Conservation (phyloP, 371 early-diverging fungal genomes). For the Mucor piriformis region DNA sequence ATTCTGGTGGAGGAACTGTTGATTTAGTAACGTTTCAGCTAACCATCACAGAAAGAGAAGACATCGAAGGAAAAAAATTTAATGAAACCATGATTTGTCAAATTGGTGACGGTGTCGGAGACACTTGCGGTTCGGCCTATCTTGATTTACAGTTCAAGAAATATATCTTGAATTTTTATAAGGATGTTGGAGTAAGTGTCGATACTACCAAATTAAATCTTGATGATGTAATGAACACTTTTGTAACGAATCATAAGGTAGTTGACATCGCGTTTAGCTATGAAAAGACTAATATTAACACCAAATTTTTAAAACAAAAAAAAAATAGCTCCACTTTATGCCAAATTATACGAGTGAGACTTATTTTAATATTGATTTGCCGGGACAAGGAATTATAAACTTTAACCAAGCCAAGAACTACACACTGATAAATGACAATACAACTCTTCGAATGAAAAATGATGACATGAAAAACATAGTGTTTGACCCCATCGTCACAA, state of each 20-base stretch:
- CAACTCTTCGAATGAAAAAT: background rate
- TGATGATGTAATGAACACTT: background rate
- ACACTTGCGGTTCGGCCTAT: conserved; percentile 52
- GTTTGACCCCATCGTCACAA: background rate
- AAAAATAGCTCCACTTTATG: no score
- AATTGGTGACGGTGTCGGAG: conserved; percentile 48
- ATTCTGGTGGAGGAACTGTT: conserved; percentile 63
- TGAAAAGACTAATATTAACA: no score
- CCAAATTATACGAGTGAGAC: no score
- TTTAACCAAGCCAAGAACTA: no score
- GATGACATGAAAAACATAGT: background rate
- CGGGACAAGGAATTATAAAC: no score
- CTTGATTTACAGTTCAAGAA: conserved; percentile 42
- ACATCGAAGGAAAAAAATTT: no score
- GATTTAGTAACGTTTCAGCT: conserved; percentile 17
- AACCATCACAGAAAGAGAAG: no score
- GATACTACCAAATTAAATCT: background rate
- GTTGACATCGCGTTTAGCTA: no score
- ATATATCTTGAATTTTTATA: background rate
- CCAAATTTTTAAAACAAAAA: no score
- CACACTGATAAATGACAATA: background rate
- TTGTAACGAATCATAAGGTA: no score
- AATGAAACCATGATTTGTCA: background rate
- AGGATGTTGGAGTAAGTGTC: background rate
- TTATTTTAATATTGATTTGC: no score